Evolutionary conservation across 306 rosid species (phyloP).

Genomic region (Purshia tridentata): DNA sequence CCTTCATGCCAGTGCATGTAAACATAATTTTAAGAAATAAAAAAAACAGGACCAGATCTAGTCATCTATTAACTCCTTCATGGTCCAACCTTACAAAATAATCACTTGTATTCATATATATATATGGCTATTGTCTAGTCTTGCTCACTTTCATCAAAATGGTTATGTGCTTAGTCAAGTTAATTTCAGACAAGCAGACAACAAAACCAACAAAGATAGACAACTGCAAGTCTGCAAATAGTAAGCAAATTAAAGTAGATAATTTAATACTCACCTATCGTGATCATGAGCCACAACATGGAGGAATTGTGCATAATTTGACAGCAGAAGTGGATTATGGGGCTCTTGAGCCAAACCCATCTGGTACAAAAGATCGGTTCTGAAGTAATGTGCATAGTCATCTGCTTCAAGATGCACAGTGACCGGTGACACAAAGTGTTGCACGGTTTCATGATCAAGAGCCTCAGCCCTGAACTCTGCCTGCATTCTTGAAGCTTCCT

Average conservation of each 20-base stretch:
- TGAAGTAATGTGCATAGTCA: conserved; percentile 42
- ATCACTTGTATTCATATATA: not conserved
- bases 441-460: conserved; percentile 41
- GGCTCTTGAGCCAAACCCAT: conserved; percentile 42
- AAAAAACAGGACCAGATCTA: not conserved
- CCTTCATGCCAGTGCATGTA: not conserved
- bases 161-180: not conserved
- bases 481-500: conserved; percentile 53
- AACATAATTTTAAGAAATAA: no score
- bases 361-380: conserved; percentile 60
- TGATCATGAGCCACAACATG: conserved; percentile 57
- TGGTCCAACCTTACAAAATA: not conserved
- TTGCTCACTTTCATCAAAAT: not conserved
- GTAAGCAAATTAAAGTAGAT: not conserved
- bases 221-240: not conserved
- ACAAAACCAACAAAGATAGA: not conserved
- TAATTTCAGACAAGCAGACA: not conserved
- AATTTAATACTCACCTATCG: conserved; percentile 42
- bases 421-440: conserved; percentile 47
- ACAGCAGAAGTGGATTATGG: conserved; percentile 61
- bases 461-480: conserved; percentile 31
- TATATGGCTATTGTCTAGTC: not conserved
- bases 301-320: conserved; percentile 85
- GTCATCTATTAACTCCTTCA: not conserved
- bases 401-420: conserved; percentile 60